These are phyloP conservation scores for Platanthera zijinensis DNA, from an alignment of 106 monocot genomes.

Conservation along the genomic window DNA sequence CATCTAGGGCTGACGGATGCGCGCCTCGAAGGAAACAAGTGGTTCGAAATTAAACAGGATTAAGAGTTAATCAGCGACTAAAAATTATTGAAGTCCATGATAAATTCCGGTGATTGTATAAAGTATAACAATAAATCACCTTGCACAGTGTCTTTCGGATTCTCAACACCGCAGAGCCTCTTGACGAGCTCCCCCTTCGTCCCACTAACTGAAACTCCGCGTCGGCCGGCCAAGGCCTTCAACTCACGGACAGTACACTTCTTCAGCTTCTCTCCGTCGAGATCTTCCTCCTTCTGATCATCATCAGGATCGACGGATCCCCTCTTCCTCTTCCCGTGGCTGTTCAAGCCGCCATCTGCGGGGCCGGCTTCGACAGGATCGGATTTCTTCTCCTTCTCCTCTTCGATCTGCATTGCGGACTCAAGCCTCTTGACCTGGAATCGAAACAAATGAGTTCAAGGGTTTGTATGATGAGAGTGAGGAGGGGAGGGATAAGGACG, in stretches of 20 bases:
- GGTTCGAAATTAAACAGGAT: no score
- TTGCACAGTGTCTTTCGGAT: constrained; percentile 2
- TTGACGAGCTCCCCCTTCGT: constrained; percentile 42
- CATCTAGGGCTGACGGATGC: no score
- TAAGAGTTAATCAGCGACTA: no score
- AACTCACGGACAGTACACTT: constrained; percentile 37
- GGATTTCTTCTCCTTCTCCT: constrained; percentile 17
- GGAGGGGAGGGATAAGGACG: constrained; percentile 9
- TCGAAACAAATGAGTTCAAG: background rate
- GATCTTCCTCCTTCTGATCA: background rate
- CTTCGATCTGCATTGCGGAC: constrained; percentile 36
- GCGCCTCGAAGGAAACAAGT: no score
- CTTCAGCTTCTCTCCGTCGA: constrained; percentile 25
- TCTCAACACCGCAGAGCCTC: constrained; percentile 35
- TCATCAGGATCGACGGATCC: constrained; percentile 1
- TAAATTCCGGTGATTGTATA: background rate
- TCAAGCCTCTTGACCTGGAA: constrained; percentile 48
- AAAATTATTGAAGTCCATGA: no score
- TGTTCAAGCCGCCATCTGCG: background rate
- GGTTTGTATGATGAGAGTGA: background rate
- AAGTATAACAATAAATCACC: background rate
- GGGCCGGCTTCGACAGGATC: background rate
- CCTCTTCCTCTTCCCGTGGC: constrained; percentile 27
- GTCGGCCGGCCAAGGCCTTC: constrained; percentile 19
- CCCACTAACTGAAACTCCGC: constrained; percentile 38